A percentile compares a stretch with the other conserved stretches of the same genome.
Evolutionary conservation across 2,329 filamentous ascomycete species (phyloP).

Genomic region (Penicillium verrucosum): DNA sequence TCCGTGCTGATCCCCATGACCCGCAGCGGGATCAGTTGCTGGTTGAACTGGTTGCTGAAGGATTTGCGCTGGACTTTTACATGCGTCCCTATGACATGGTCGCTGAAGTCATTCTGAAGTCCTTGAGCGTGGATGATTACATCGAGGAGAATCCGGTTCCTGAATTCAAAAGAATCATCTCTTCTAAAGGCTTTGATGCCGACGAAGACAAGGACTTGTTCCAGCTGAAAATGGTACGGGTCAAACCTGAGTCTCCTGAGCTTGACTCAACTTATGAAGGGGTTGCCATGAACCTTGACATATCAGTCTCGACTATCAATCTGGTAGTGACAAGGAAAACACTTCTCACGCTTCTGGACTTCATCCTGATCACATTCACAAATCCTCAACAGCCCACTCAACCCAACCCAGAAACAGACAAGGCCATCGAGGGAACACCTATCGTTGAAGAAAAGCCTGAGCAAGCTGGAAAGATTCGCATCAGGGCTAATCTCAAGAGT

Average conservation of each 20-base stretch:
- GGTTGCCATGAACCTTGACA: constrained; percentile 87
- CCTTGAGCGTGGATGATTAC: constrained; percentile 87
- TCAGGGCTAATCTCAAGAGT: constrained; percentile 90
- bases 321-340: constrained; percentile 91
- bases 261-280: constrained; percentile 90
- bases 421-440: constrained; percentile 25
- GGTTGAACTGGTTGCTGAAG: constrained; percentile 85
- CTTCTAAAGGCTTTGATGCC: constrained; percentile 70
- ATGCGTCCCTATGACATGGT: constrained; percentile 88
- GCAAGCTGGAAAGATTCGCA: constrained; percentile 72
- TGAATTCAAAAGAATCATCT: constrained; percentile 97
- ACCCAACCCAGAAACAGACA: constrained; percentile 31
- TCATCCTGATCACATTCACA: constrained; percentile 88
- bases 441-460: constrained; percentile 29
- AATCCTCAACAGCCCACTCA: constrained; percentile 53
- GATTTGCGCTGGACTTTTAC: constrained; percentile 83
- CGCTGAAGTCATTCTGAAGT: constrained; percentile 82
- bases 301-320: constrained; percentile 92
- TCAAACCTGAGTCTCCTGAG: constrained; percentile 87
- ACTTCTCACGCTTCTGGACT: constrained; percentile 86
- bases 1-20: constrained; percentile 76
- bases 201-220: constrained; percentile 78
- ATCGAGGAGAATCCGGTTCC: constrained; percentile 79
- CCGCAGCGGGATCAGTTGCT: constrained; percentile 74
- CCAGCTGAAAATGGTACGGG: constrained; percentile 81